Conservation (phyloP, 306 rosid genomes). For the Argentina anserina region DNA sequence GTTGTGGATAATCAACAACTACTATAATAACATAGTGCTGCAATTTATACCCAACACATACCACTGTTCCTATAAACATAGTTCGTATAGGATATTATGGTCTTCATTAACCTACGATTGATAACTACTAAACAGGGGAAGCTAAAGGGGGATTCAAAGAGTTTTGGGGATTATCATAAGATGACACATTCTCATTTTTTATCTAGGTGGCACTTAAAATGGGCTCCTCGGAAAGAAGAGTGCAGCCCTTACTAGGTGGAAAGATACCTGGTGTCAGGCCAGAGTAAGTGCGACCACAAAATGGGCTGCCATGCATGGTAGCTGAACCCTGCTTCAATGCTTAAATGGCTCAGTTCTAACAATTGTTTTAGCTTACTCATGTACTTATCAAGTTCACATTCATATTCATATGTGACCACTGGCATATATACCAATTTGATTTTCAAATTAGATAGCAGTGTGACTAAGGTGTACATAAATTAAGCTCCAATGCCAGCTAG, state of each 20-base stretch:
- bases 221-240: slow-evolving; percentile 25
- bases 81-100: neutral
- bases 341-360: slow-evolving; percentile 16
- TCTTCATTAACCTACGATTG: neutral
- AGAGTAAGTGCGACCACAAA: slow-evolving; percentile 36
- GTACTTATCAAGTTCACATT: slow-evolving; percentile 13
- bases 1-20: neutral
- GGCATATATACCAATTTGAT: slow-evolving; percentile 5
- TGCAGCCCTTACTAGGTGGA: slow-evolving; percentile 25
- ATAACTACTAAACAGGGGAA: neutral
- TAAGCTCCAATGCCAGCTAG: neutral
- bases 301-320: slow-evolving; percentile 31
- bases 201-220: slow-evolving; percentile 20
- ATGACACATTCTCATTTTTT: neutral
- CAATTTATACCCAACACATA: neutral
- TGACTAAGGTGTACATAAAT: slow-evolving; percentile 4
- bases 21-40: neutral
- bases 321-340: slow-evolving; percentile 32
- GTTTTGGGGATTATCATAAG: neutral
- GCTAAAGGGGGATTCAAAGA: neutral
- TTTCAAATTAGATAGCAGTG: slow-evolving; percentile 13
- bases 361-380: slow-evolving; percentile 4
- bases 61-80: neutral
- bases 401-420: neutral
- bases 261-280: slow-evolving; percentile 31